These are phyloP conservation scores for Decorospora gaudefroyi DNA, from an alignment of 2,329 filamentous ascomycete species.

Conservation along the genomic window DNA sequence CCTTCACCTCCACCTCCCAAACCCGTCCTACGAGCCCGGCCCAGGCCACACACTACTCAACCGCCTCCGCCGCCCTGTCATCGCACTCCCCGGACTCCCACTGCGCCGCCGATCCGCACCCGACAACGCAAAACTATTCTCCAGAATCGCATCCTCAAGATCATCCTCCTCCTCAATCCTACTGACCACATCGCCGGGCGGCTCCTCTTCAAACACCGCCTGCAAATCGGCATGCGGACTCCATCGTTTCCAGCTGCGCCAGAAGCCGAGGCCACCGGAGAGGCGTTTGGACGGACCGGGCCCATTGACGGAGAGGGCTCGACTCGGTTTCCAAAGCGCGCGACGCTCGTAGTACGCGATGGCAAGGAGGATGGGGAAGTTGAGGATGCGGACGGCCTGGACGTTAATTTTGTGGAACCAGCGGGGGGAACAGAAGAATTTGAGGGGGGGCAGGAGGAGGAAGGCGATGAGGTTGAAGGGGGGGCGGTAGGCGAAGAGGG, in stretches of 20 bases:
- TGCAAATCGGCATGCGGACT: slow-evolving; percentile 73
- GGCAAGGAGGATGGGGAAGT: slow-evolving; percentile 72
- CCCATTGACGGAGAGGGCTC: slow-evolving; percentile 29
- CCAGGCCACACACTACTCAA: slow-evolving; percentile 46
- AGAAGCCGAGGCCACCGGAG: slow-evolving; percentile 43
- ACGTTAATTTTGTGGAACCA: slow-evolving; percentile 94
- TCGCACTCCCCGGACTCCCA: slow-evolving; percentile 40
- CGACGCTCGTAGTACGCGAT: slow-evolving; percentile 73
- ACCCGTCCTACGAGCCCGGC: slow-evolving; percentile 10
- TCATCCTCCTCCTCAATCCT: slow-evolving; percentile 57
- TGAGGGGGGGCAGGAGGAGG: slow-evolving; percentile 73
- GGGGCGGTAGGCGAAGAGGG: slow-evolving; percentile 79
- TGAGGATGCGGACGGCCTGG: slow-evolving; percentile 71
- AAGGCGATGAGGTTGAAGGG: slow-evolving; percentile 83
- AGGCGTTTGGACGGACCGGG: slow-evolving; percentile 48
- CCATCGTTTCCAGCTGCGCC: slow-evolving; percentile 67
- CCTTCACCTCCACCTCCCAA: not conserved
- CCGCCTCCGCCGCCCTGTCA: slow-evolving; percentile 37
- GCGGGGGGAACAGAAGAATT: slow-evolving; percentile 74
- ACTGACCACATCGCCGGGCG: slow-evolving; percentile 60
- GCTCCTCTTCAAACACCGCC: slow-evolving; percentile 72
- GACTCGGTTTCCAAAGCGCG: slow-evolving; percentile 64
- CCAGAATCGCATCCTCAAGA: slow-evolving; percentile 51
- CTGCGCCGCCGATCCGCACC: slow-evolving; percentile 27
- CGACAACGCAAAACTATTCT: slow-evolving; percentile 46